Evolutionary conservation across 2,329 filamentous ascomycete species (phyloP).

Genomic region (Sordariomycetes sp.): DNA sequence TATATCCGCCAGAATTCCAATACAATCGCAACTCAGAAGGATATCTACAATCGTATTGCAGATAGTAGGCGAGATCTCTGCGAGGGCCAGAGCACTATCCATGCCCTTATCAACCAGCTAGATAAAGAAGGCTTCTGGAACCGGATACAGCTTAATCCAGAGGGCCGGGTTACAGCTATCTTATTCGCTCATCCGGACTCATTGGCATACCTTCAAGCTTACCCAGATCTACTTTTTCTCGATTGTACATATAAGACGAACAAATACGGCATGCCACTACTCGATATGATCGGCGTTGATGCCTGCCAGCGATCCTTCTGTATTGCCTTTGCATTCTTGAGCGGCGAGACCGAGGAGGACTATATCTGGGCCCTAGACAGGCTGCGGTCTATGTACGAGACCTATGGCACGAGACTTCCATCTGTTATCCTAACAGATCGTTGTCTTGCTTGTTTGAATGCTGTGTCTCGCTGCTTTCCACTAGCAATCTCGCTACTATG

Average conservation of each 20-base stretch:
- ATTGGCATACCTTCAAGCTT: conserved; percentile 9
- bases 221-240: conserved; percentile 11
- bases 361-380: conserved; percentile 11
- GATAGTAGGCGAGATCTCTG: conserved; percentile 4
- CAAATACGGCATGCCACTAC: conserved; percentile 10
- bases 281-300: conserved; percentile 12
- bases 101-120: conserved; percentile 11
- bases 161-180: conserved; percentile 9
- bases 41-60: conserved; percentile 12
- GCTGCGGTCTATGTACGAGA: conserved; percentile 9
- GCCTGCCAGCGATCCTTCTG: conserved; percentile 10
- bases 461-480: no score
- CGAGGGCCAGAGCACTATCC: conserved; percentile 11
- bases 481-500: no score
- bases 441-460: no score
- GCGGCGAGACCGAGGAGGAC: conserved; percentile 8
- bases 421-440: conserved; percentile 12
- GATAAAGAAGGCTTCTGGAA: conserved; percentile 11
- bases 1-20: conserved; percentile 5
- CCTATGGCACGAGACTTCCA: conserved; percentile 4
- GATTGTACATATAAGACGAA: conserved; percentile 14
- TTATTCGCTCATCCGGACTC: conserved; percentile 14
- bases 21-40: conserved; percentile 8
- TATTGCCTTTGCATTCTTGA: conserved; percentile 12
- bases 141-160: conserved; percentile 7